Evolutionary conservation across 805 yeast species (phyloP).

Genomic region (Dipodascus geniculatus): DNA sequence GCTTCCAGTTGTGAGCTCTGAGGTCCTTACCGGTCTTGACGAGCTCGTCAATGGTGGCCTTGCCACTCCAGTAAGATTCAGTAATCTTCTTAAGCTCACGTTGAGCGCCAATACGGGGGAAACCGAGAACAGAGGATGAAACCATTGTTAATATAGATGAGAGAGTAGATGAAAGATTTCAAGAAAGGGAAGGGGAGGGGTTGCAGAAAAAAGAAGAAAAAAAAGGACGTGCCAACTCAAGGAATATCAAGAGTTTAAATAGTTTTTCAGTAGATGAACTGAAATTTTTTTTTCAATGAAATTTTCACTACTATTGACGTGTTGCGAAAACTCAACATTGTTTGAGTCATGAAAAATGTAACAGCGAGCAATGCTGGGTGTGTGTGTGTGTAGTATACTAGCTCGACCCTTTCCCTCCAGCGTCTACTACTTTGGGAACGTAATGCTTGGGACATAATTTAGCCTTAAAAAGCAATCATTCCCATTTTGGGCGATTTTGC

Average conservation of each 20-base stretch:
- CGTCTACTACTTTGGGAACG: not conserved
- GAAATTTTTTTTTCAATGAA: no score
- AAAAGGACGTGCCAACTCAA: no score
- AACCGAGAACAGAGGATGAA: conserved; percentile 94
- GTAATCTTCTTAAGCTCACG: conserved; percentile 99
- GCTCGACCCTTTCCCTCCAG: not conserved
- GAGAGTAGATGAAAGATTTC: not conserved
- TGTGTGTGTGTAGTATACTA: no score
- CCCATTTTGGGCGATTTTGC: not conserved
- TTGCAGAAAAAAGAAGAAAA: not conserved
- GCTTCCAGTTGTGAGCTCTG: conserved; percentile 95
- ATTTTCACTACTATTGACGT: not conserved
- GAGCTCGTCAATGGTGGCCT: conserved; percentile 76
- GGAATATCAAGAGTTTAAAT: not conserved
- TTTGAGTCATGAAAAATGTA: not conserved
- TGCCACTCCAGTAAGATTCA: conserved; percentile 98
- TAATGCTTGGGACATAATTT: not conserved
- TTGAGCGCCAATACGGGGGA: conserved; percentile 99
- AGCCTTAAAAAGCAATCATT: not conserved
- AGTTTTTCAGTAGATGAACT: not conserved
- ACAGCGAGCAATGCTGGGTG: not conserved
- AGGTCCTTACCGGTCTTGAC: conserved; percentile 88
- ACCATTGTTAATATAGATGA: conserved; percentile 51
- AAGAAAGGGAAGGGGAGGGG: conserved; percentile 1
- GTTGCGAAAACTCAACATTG: not conserved